Conservation (phyloP, 805 yeast species). For the Candida silvicultrix region DNA sequence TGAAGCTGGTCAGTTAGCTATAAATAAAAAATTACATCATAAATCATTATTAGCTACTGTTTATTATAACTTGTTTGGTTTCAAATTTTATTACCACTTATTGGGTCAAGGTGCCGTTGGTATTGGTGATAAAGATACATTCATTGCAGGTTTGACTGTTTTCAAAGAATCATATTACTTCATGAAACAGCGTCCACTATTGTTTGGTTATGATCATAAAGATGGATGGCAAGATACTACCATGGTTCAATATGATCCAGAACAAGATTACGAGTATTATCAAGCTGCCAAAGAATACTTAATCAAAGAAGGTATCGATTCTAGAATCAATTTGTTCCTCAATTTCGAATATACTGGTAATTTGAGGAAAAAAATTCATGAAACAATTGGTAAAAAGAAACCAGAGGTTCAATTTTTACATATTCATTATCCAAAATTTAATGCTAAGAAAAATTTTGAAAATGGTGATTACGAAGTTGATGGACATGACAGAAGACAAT, state of each 20-base stretch:
- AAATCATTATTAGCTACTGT: slow-evolving; percentile 52
- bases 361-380: slow-evolving; percentile 15
- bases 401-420: slow-evolving; percentile 24
- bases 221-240: slow-evolving; percentile 24
- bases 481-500: slow-evolving; percentile 21
- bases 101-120: slow-evolving; percentile 74
- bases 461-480: slow-evolving; percentile 17
- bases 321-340: slow-evolving; percentile 17
- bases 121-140: slow-evolving; percentile 77
- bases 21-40: slow-evolving; percentile 54
- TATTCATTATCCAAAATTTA: slow-evolving; percentile 23
- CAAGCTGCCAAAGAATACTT: slow-evolving; percentile 14
- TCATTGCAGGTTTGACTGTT: slow-evolving; percentile 31
- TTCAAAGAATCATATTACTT: slow-evolving; percentile 19
- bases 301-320: slow-evolving; percentile 14
- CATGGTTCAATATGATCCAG: slow-evolving; percentile 24
- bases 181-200: slow-evolving; percentile 20
- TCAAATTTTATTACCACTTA: slow-evolving; percentile 59
- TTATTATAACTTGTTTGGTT: slow-evolving; percentile 66
- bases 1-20: slow-evolving; percentile 66
- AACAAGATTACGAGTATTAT: slow-evolving; percentile 19
- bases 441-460: slow-evolving; percentile 17
- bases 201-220: slow-evolving; percentile 18
- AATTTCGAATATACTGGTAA: slow-evolving; percentile 15
- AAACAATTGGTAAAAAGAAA: slow-evolving; percentile 6